Evolutionary conservation across 2,329 filamentous ascomycete genomes (phyloP).

Genomic region (Curvularia hawaiiensis): DNA sequence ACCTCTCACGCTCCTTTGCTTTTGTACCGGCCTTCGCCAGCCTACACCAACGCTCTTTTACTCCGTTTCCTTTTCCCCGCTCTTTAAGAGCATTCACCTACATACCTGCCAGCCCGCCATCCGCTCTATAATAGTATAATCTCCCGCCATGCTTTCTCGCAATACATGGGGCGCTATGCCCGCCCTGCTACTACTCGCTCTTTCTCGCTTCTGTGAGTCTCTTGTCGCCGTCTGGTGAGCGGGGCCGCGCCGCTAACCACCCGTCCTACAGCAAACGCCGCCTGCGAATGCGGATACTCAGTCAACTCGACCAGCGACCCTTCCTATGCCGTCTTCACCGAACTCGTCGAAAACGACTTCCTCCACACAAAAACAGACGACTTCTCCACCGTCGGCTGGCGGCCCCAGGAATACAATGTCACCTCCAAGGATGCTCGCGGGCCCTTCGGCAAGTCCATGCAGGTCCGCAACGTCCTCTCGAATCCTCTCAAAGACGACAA

Average conservation of each 20-base stretch:
- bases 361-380: slow-evolving; percentile 59
- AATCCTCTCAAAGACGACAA: slow-evolving; percentile 54
- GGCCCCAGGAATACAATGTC: slow-evolving; percentile 69
- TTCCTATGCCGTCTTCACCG: slow-evolving; percentile 63
- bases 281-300: slow-evolving; percentile 76
- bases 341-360: slow-evolving; percentile 75
- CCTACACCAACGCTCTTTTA: slow-evolving; percentile 23
- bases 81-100: slow-evolving; percentile 5
- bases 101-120: slow-evolving; percentile 29
- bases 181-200: slow-evolving; percentile 36
- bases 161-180: slow-evolving; percentile 32
- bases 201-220: slow-evolving; percentile 40
- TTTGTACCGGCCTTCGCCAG: slow-evolving; percentile 9
- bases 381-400: slow-evolving; percentile 61
- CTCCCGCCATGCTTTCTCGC: slow-evolving; percentile 24
- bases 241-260: not conserved
- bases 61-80: slow-evolving; percentile 19
- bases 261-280: slow-evolving; percentile 45
- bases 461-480: slow-evolving; percentile 61
- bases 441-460: slow-evolving; percentile 68
- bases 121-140: slow-evolving; percentile 26
- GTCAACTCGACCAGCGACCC: slow-evolving; percentile 54
- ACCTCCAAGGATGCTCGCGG: slow-evolving; percentile 64
- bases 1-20: slow-evolving; percentile 10
- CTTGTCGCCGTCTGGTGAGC: not conserved